Conservation (phyloP, 2,329 filamentous ascomycete genomes). For the Dichotomopilus funicola region DNA sequence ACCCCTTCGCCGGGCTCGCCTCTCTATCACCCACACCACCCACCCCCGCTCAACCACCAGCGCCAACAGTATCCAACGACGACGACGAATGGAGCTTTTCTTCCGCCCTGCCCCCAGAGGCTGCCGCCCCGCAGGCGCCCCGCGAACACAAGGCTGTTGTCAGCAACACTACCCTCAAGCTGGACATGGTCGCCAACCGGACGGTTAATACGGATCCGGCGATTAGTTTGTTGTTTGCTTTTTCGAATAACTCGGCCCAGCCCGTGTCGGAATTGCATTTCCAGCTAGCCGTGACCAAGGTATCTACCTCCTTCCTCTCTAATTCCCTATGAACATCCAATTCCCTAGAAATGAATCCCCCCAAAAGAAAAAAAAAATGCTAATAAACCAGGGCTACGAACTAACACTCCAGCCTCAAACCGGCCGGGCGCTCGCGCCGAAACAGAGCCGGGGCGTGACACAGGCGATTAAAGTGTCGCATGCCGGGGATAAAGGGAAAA, state of each 20-base stretch:
- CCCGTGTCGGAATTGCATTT: conserved; percentile 77
- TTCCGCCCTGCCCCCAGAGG: conserved; percentile 66
- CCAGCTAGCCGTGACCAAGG: conserved; percentile 89
- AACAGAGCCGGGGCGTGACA: conserved; percentile 66
- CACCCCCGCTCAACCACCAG: conserved; percentile 29
- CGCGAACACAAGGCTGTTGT: conserved; percentile 59
- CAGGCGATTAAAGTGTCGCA: conserved; percentile 73
- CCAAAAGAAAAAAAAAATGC: too few relatives aligned
- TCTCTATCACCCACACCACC: conserved; percentile 33
- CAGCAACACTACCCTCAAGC: conserved; percentile 61
- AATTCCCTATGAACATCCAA: not conserved
- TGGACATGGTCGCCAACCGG: conserved; percentile 66
- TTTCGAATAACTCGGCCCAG: conserved; percentile 71
- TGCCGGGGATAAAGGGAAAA: conserved; percentile 59
- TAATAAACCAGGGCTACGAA: conserved; percentile 58
- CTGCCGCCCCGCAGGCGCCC: conserved; percentile 36
- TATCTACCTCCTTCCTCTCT: conserved; percentile 34
- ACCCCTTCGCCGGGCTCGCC: conserved; percentile 49
- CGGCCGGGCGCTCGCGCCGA: conserved; percentile 66
- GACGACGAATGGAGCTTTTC: conserved; percentile 96
- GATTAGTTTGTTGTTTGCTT: conserved; percentile 68
- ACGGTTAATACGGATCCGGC: conserved; percentile 45
- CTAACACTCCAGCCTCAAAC: conserved; percentile 81
- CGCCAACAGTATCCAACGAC: conserved; percentile 37
- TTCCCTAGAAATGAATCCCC: not conserved